Base-by-base conservation (phyloP, 2,329 filamentous ascomycete species). In the Fusarium goolgardi region DNA sequence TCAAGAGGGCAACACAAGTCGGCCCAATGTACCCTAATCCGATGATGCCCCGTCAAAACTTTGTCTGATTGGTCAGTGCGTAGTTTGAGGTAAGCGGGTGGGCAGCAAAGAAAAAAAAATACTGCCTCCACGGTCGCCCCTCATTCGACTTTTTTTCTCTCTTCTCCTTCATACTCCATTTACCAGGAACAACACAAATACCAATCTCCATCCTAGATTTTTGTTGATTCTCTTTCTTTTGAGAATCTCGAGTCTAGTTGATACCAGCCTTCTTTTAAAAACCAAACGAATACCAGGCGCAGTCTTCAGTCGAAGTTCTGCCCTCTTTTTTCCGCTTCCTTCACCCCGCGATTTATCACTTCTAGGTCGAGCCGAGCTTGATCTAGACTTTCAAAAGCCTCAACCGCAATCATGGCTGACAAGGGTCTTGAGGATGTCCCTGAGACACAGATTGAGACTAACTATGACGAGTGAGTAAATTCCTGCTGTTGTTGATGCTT, bases 391-490 rank as follows among this genome's bases (percentile, higher is more conserved):
- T 60, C 68, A 61, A 63, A 58, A 82, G 79, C 78, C 78, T 78
- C 77, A 77, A 86, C 85, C 90, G 90, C 93, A 95, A 97, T 91
- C 89, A 98, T 98, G 95, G 95, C 94, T 93, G 92, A 93, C 78
- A 97, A 96, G 88, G 95, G 95, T 88, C 93, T 98, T 86, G 94
- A 97, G 88, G 95, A 98, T 83, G 91, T 97, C 85, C 91, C 93
- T 81, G 94, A 97, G 88, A 89, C 91, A 84, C 94, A 97, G 87
- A 99, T 99, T 88, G 96, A 99, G 89, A 97, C 94, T 81, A 99
- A 99, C 93, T 99, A 98, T 87, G 96, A 99, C 89, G 94, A 98
- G 40, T 43, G 23, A 27, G 40, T 43, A 23, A 16, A 41, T 3
- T 10, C 16, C 5, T 25, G 5, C 23, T 25, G 6, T 6, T 18